Base-by-base conservation (phyloP, 148 eudicot species). In the Fallopia convolvulus region DNA sequence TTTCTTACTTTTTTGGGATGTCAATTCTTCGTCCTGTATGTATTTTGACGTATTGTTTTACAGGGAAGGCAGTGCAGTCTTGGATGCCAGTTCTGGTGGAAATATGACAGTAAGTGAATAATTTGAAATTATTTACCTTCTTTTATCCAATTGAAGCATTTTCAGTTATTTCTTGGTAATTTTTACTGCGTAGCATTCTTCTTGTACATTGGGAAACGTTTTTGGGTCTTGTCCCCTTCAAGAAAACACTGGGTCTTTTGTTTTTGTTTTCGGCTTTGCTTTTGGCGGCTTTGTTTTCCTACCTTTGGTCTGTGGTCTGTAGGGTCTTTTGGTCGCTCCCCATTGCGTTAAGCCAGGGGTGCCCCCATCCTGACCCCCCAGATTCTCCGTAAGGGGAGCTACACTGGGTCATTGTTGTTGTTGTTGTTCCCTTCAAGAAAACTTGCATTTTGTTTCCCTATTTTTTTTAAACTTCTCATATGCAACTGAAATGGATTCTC, bases 11-110 rank as follows among this genome's bases (percentile, higher is more conserved):
- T 58, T 8, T 30, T 21, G 14, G 17, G 70, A 26, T 60, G 11
- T 60, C 68, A 60, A 60, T 13, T 30, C n/a, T 2, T 20, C 32
- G 17, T 21, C 41, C 26, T 65, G 18, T 65, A 30, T 65, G 41
- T 11, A 65, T 65, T 63, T 65, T 65, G 15, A 20, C 13, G 70
- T 65, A 30, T 32, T 17, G 6, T 2, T 6, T 68, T 79, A 74
- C 91, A 94, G 98, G 78, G 93, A 94, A 82, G 98, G 98, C 77
- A 94, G 98, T 87, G 95, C 98, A 8, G 39, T 94, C 80, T 85
- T 94, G 91, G 98, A 94, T 88, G 84, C 83, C 56, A 82, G 76
- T 76, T 82, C 92, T 78, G 98, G 98, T 82, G 98, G 97, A 79
- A 88, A 90, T 83, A 94, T 94, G 98, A 83, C 82, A 75, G 98